Evolutionary conservation across 345 rosid genomes (phyloP).

Genomic region (Eucalyptus polybractea): DNA sequence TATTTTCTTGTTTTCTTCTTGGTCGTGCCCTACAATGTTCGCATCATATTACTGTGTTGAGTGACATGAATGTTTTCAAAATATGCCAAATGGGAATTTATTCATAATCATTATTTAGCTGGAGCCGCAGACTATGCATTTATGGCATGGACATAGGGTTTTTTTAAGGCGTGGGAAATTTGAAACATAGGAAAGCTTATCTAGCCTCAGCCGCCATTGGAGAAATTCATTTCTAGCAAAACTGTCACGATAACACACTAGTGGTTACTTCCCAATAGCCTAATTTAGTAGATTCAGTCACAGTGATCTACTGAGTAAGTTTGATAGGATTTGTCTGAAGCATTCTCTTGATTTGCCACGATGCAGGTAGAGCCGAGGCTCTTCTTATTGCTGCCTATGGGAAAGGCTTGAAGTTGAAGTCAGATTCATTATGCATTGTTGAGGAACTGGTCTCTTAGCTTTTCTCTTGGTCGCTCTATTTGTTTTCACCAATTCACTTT

Average conservation of each 20-base stretch:
- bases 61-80: background rate
- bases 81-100: background rate
- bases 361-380: conserved; percentile 79
- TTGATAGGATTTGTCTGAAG: background rate
- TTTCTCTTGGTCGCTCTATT: background rate
- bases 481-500: background rate
- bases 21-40: background rate
- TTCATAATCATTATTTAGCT: background rate
- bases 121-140: background rate
- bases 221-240: background rate
- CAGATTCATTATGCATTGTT: background rate
- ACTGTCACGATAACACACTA: background rate
- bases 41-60: background rate
- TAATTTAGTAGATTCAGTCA: background rate
- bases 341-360: background rate
- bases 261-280: background rate
- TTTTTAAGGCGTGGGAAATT: background rate
- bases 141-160: background rate
- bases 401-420: conserved; percentile 28
- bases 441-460: background rate
- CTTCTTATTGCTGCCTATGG: conserved; percentile 80
- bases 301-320: background rate
- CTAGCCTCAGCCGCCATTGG: background rate
- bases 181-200: background rate
- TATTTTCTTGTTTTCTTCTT: background rate